Percentiles rank a stretch among this genome's conserved stretches.
Evolutionary conservation across 1,139 yeast species (phyloP).

Genomic region (Candida sp.): DNA sequence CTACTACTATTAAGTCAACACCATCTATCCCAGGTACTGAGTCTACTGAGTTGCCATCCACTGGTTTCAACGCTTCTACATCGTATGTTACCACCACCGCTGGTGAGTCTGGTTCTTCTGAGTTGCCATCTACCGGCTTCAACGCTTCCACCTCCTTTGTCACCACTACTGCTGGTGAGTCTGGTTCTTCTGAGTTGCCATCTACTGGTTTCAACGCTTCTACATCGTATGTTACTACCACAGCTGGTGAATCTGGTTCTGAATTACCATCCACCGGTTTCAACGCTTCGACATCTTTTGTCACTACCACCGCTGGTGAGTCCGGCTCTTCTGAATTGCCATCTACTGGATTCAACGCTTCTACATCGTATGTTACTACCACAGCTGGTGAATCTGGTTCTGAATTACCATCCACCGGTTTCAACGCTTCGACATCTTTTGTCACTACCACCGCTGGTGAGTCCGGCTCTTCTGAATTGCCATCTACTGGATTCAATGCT

Average conservation of each 20-base stretch:
- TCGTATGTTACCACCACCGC: neutral
- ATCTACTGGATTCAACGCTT: too few species aligned
- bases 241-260: neutral
- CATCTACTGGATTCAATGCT: too few species aligned
- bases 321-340: too few species aligned
- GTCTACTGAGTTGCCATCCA: neutral
- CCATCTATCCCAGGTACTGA: slow-evolving; percentile 1
- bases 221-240: neutral
- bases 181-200: neutral
- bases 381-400: too few species aligned
- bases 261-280: too few species aligned
- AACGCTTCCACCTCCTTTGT: neutral
- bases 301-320: too few species aligned
- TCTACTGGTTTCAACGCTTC: neutral
- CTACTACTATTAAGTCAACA: neutral
- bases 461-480: too few species aligned
- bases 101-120: neutral
- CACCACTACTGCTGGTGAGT: neutral
- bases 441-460: too few species aligned
- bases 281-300: too few species aligned
- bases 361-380: too few species aligned
- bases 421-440: too few species aligned
- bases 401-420: too few species aligned
- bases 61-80: neutral
- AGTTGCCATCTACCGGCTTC: neutral